Evolutionary conservation across 805 yeast species (phyloP).

Genomic region (Ogataea siamensis): DNA sequence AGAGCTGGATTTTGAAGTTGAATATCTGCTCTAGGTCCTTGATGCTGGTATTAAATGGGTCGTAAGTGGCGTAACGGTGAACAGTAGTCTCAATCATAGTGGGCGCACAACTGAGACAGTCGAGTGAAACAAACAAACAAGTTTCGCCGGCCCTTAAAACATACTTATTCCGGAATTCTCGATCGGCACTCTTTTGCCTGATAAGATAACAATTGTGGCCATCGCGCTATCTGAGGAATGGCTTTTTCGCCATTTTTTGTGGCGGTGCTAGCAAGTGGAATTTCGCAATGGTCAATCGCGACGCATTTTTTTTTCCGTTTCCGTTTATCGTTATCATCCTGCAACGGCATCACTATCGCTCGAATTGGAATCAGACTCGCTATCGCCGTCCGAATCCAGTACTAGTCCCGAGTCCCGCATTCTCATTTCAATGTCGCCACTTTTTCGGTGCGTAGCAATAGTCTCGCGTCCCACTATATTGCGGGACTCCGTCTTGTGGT

Average conservation of each 20-base stretch:
- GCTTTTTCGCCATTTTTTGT: neutral
- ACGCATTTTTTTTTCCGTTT: neutral
- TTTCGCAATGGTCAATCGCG: slow-evolving; percentile 1
- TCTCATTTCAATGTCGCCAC: neutral
- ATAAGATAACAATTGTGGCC: slow-evolving; percentile 3
- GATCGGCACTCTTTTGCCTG: slow-evolving; percentile 1
- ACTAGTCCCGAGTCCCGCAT: neutral
- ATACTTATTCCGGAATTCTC: neutral
- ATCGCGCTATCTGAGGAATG: neutral
- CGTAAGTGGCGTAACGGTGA: slow-evolving; percentile 3
- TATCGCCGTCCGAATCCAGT: slow-evolving; percentile 2
- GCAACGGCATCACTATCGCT: slow-evolving; percentile 1
- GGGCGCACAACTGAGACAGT: neutral
- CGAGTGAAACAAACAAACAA: neutral
- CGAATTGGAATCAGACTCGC: slow-evolving; percentile 5
- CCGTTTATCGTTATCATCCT: neutral
- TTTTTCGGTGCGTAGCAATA: neutral
- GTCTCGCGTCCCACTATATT: slow-evolving; percentile 63
- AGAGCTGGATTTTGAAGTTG: slow-evolving; percentile 23
- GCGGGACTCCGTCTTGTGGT: slow-evolving; percentile 47
- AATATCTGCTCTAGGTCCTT: slow-evolving; percentile 25
- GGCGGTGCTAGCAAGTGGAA: slow-evolving; percentile 1
- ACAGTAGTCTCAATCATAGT: neutral
- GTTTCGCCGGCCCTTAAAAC: neutral
- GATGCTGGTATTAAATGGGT: slow-evolving; percentile 21